These are phyloP conservation scores for Rutidosis leptorrhynchoides DNA, from an alignment of 129 eudicot genomes.

Conservation along the genomic window DNA sequence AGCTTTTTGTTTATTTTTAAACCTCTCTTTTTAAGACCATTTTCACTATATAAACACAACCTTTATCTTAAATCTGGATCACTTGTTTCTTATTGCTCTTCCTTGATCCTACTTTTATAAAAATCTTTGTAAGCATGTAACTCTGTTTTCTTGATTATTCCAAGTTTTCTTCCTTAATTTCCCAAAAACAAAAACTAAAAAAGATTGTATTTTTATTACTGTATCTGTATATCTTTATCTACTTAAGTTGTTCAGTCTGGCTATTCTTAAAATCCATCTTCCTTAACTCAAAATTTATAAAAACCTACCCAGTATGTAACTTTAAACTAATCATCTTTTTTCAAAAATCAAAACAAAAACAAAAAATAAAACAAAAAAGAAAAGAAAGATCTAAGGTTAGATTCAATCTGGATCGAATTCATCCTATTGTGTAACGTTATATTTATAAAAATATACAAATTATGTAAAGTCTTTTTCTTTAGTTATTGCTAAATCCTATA, in stretches of 20 bases:
- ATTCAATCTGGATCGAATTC: constrained; percentile 31
- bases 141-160: constrained; percentile 15
- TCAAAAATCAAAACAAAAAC: constrained; percentile 1
- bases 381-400: neutral
- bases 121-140: constrained; percentile 24
- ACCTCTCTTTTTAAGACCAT: constrained; percentile 3
- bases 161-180: neutral
- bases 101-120: constrained; percentile 25
- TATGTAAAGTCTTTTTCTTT: constrained; percentile 30
- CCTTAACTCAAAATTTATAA: constrained; percentile 37
- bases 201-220: constrained; percentile 4
- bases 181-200: constrained; percentile 2
- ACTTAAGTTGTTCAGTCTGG: constrained; percentile 36
- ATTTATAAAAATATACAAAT: constrained; percentile 38
- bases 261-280: constrained; percentile 11
- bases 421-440: constrained; percentile 31
- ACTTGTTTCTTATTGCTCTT: neutral
- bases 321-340: neutral
- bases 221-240: constrained; percentile 6
- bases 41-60: constrained; percentile 16
- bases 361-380: constrained; percentile 7
- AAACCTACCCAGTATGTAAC: constrained; percentile 41
- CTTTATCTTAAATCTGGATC: constrained; percentile 27
- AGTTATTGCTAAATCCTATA: constrained; percentile 11
- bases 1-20: constrained; percentile 14